Evolutionary conservation across 306 rosid genomes (phyloP).

Genomic region (Abrus pulchellus): DNA sequence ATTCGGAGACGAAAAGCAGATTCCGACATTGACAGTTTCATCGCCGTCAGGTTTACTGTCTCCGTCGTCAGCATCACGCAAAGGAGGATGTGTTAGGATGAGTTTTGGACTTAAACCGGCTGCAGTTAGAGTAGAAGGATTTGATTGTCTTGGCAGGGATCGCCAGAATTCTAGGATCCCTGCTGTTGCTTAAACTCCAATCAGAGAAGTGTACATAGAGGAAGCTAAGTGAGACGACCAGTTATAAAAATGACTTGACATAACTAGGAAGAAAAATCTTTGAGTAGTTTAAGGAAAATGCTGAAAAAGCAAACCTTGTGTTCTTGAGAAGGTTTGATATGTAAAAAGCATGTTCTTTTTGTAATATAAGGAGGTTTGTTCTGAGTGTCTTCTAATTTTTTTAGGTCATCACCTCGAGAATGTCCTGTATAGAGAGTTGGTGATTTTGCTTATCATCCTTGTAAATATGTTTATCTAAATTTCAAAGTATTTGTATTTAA

Average conservation of each 20-base stretch:
- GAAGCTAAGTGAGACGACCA: constrained; percentile 71
- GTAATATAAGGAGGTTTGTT: constrained; percentile 54
- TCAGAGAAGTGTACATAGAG: constrained; percentile 77
- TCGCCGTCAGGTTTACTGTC: constrained; percentile 73
- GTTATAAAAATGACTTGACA: constrained; percentile 55
- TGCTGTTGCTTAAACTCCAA: constrained; percentile 72
- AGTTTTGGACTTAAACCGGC: constrained; percentile 78
- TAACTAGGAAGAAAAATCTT: constrained; percentile 60
- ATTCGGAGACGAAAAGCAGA: constrained; percentile 67
- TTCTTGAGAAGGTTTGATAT: constrained; percentile 63
- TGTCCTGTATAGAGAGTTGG: constrained; percentile 59
- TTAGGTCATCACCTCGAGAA: constrained; percentile 61
- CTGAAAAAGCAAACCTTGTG: constrained; percentile 59
- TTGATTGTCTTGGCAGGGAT: constrained; percentile 88
- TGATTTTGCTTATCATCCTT: constrained; percentile 52
- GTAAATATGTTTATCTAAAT: constrained; percentile 59
- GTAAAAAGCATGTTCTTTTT: constrained; percentile 55
- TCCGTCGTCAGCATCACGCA: constrained; percentile 66
- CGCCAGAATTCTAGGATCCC: constrained; percentile 86
- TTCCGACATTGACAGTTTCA: constrained; percentile 50
- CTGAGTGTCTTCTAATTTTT: constrained; percentile 48
- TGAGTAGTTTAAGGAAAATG: constrained; percentile 55
- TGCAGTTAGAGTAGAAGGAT: constrained; percentile 97
- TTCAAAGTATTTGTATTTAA: constrained; percentile 25
- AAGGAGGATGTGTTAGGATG: constrained; percentile 78